These are phyloP conservation scores for Mycena albidolilacea DNA, from an alignment of 768 basidiomycete species.

Conservation along the genomic window DNA sequence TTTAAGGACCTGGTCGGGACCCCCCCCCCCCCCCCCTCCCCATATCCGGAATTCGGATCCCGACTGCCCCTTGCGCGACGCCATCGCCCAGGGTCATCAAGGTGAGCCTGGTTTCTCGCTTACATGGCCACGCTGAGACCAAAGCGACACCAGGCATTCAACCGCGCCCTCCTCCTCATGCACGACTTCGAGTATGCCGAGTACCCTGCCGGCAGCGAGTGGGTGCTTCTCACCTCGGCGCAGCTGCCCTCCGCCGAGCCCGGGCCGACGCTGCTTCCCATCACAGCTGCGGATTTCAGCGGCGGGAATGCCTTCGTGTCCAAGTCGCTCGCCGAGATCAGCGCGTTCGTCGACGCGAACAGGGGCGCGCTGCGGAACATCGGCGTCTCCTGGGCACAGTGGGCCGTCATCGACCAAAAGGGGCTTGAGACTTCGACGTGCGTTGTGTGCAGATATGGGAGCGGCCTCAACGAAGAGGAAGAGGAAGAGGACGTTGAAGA, in stretches of 20 bases:
- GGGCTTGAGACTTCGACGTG: conserved; percentile 3
- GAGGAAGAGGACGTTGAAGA: conserved; percentile 1
- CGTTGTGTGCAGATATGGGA: neutral
- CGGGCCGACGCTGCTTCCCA: neutral
- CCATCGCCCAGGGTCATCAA: too few relatives aligned
- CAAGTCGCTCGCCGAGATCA: neutral
- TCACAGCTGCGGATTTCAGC: neutral
- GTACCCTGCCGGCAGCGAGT: neutral
- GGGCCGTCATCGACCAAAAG: neutral
- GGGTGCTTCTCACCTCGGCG: neutral
- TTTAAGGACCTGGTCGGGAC: too few relatives aligned
- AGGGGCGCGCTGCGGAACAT: neutral
- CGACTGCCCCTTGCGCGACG: too few relatives aligned
- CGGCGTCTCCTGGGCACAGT: neutral
- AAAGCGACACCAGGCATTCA: neutral
- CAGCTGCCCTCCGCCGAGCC: neutral
- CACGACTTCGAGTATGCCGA: neutral
- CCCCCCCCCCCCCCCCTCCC: too few relatives aligned
- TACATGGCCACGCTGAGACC: neutral
- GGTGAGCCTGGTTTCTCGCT: too few relatives aligned
- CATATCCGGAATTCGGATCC: too few relatives aligned
- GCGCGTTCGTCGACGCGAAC: neutral
- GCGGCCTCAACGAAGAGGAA: neutral
- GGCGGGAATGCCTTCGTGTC: neutral
- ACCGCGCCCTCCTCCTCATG: neutral